A percentile compares a stretch with the other conserved stretches of the same genome.
These are phyloP conservation scores for Gonium pectorale DNA, from an alignment of 139 green algal genomes.

Conservation along the genomic window DNA sequence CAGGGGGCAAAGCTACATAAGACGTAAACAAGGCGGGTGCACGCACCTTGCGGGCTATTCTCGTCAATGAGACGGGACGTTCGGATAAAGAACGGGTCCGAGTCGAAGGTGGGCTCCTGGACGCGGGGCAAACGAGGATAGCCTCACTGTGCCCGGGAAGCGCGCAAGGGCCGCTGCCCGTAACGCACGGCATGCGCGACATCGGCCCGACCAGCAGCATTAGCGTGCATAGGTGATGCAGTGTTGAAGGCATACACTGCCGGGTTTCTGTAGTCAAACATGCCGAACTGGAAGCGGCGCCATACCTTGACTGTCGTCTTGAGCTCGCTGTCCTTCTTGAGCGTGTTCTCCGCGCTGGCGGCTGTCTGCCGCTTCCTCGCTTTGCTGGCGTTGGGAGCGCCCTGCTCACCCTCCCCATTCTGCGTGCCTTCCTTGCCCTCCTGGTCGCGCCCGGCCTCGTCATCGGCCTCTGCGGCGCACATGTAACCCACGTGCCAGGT, in stretches of 20 bases:
- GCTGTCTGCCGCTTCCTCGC: neutral
- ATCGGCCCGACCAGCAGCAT: neutral
- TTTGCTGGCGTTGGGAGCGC: neutral
- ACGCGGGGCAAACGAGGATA: neutral
- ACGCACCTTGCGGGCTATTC: slow-evolving; percentile 11
- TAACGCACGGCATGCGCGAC: neutral
- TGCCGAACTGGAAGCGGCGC: too few relatives aligned
- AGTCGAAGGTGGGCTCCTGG: slow-evolving; percentile 22
- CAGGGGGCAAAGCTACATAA: too few relatives aligned
- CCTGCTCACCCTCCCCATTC: neutral
- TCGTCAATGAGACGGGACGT: slow-evolving; percentile 37
- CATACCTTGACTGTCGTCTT: neutral
- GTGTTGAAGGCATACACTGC: neutral
- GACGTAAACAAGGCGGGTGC: neutral
- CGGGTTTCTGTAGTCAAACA: neutral
- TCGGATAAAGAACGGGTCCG: slow-evolving; percentile 5
- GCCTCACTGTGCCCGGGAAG: neutral
- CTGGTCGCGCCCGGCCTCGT: neutral
- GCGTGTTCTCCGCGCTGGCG: neutral
- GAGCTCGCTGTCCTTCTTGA: neutral
- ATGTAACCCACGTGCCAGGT: too few relatives aligned
- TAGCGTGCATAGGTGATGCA: neutral
- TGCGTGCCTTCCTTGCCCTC: neutral
- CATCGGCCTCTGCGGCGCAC: slow-evolving; percentile 8
- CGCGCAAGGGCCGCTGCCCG: too few relatives aligned